These are phyloP conservation scores for Aspergillus felis DNA, from an alignment of 2,329 filamentous ascomycete species.

Conservation along the genomic window DNA sequence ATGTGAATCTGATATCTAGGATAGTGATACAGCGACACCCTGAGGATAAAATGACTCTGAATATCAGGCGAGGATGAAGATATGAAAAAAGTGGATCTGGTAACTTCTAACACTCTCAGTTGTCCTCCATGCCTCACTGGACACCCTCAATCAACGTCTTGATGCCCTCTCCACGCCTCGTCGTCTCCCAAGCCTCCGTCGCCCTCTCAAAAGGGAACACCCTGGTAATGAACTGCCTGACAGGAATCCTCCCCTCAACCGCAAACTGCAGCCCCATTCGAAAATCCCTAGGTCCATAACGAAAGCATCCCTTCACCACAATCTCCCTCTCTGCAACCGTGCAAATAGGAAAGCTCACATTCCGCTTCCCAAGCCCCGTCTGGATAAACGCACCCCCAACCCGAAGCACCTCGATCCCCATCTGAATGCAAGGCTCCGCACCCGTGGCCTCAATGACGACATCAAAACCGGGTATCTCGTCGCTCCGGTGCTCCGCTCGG, in stretches of 20 bases:
- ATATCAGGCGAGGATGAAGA: too few species aligned
- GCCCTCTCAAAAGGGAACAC: constrained; percentile 27
- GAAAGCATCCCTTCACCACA: constrained; percentile 31
- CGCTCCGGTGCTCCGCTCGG: constrained; percentile 24
- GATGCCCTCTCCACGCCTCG: constrained; percentile 8
- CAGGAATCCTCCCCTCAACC: constrained; percentile 19
- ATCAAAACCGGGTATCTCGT: constrained; percentile 26
- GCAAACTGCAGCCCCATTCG: constrained; percentile 39
- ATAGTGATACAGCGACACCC: too few species aligned
- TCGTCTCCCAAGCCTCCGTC: constrained; percentile 28
- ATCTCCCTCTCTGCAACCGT: constrained; percentile 34
- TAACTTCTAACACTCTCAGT: too few species aligned
- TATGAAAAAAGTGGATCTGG: too few species aligned
- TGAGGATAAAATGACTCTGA: too few species aligned
- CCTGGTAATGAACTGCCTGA: constrained; percentile 27
- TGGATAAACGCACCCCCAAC: constrained; percentile 31
- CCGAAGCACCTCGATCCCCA: constrained; percentile 38
- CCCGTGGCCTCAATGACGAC: constrained; percentile 44
- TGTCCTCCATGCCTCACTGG: not conserved
- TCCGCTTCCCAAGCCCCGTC: constrained; percentile 36
- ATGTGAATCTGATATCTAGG: too few species aligned
- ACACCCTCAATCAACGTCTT: constrained; percentile 12
- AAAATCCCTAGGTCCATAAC: constrained; percentile 32
- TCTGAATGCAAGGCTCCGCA: constrained; percentile 42
- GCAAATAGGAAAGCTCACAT: constrained; percentile 35